These are phyloP conservation scores for Didymella lethalis DNA, from an alignment of 2,329 filamentous ascomycete species.

Conservation along the genomic window DNA sequence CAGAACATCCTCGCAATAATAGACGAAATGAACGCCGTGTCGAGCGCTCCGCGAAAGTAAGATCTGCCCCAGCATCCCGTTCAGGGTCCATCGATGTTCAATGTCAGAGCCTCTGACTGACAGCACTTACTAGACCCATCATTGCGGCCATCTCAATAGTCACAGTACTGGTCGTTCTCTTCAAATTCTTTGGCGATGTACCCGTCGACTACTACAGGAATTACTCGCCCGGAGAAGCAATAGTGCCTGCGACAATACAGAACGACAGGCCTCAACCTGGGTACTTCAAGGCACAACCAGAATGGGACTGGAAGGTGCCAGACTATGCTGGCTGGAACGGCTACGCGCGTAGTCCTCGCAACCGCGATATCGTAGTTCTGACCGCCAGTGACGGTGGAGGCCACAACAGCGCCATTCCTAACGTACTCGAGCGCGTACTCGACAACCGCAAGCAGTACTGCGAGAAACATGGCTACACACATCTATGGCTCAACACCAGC, in stretches of 20 bases:
- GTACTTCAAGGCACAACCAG: slow-evolving; percentile 44
- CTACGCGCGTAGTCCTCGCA: slow-evolving; percentile 43
- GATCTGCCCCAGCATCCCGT: not conserved
- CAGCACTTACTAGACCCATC: slow-evolving; percentile 26
- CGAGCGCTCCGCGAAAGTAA: slow-evolving; percentile 18
- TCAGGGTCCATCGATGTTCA: not conserved
- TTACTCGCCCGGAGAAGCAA: slow-evolving; percentile 30
- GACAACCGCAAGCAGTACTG: slow-evolving; percentile 50
- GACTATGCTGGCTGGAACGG: slow-evolving; percentile 36
- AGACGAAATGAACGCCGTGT: slow-evolving; percentile 14
- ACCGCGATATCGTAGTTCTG: slow-evolving; percentile 50
- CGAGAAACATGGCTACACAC: slow-evolving; percentile 49
- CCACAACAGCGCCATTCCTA: slow-evolving; percentile 52
- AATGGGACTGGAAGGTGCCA: slow-evolving; percentile 45
- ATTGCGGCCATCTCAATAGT: slow-evolving; percentile 31
- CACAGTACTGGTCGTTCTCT: slow-evolving; percentile 33
- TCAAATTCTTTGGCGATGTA: slow-evolving; percentile 38
- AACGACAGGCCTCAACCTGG: slow-evolving; percentile 40
- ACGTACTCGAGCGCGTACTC: slow-evolving; percentile 46
- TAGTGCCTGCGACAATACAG: slow-evolving; percentile 24
- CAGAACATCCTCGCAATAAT: slow-evolving; percentile 8
- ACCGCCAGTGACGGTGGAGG: slow-evolving; percentile 53
- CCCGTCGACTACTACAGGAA: slow-evolving; percentile 39
- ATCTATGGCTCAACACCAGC: slow-evolving; percentile 53
- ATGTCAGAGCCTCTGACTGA: slow-evolving; percentile 1